Conservation (phyloP, 257 asterid genomes). For the Ocimum tenuiflorum region DNA sequence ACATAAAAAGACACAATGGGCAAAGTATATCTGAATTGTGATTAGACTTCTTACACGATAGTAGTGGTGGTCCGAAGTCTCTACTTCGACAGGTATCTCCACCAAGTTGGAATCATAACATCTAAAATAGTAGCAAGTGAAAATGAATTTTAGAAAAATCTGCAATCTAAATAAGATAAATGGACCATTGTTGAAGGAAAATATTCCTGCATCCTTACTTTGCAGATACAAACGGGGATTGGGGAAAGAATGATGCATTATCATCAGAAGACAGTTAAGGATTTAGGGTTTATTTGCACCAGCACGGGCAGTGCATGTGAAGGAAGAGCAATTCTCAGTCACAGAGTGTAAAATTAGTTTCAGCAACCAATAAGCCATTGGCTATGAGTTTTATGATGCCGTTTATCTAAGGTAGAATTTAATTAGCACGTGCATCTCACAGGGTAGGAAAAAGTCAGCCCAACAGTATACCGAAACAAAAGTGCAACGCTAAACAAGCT, state of each 20-base stretch:
- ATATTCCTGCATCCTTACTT: neutral
- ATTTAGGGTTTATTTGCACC: neutral
- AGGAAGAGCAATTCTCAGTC: neutral
- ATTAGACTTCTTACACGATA: slow-evolving; percentile 54
- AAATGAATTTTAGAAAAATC: slow-evolving; percentile 14
- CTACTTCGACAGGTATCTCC: slow-evolving; percentile 87
- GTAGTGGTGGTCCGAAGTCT: slow-evolving; percentile 81
- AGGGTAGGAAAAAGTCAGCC: neutral
- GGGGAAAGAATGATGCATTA: neutral
- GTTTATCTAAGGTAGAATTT: neutral
- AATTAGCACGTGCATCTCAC: neutral
- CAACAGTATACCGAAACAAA: neutral
- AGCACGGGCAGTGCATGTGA: slow-evolving; percentile 3
- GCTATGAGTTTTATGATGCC: too few species aligned
- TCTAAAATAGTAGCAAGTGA: slow-evolving; percentile 33
- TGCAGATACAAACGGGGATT: neutral
- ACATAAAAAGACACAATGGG: slow-evolving; percentile 10
- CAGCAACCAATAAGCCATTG: neutral
- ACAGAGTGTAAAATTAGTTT: neutral
- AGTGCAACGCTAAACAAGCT: slow-evolving; percentile 11
- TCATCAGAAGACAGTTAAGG: neutral
- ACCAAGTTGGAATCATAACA: slow-evolving; percentile 77
- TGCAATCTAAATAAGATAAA: slow-evolving; percentile 12
- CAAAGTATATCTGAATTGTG: slow-evolving; percentile 9
- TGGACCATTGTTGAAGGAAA: slow-evolving; percentile 1